Percentiles rank a stretch among this genome's conserved stretches.
Evolutionary conservation across 2,329 filamentous ascomycete species (phyloP).

Genomic region (Cladorrhinum sp.): DNA sequence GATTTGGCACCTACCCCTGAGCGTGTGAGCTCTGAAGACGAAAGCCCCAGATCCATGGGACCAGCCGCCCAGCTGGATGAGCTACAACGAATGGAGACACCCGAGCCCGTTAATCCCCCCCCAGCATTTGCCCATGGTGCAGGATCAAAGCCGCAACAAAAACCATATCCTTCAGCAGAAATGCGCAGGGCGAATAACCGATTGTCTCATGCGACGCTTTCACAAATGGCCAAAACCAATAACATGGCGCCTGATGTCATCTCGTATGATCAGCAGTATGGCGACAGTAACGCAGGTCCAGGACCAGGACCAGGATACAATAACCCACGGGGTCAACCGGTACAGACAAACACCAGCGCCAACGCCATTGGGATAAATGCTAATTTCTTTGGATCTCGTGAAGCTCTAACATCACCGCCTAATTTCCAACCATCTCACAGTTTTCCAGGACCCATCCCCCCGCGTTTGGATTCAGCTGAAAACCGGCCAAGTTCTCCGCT

Average conservation of each 20-base stretch:
- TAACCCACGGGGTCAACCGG: conserved; percentile 44
- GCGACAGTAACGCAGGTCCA: conserved; percentile 34
- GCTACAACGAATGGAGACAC: conserved; percentile 58
- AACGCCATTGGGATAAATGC: conserved; percentile 50
- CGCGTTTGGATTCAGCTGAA: conserved; percentile 39
- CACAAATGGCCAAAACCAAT: conserved; percentile 72
- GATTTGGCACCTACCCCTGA: conserved; percentile 50
- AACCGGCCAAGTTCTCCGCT: conserved; percentile 46
- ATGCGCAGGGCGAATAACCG: conserved; percentile 78
- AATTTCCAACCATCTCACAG: conserved; percentile 32
- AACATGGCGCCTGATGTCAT: conserved; percentile 43
- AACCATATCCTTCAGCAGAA: conserved; percentile 72
- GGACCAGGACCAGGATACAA: conserved; percentile 32
- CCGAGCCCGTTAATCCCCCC: conserved; percentile 73
- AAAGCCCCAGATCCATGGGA: conserved; percentile 39
- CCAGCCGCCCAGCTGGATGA: conserved; percentile 52
- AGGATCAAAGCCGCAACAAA: conserved; percentile 64
- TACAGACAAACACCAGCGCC: conserved; percentile 48
- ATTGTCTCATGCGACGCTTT: conserved; percentile 76
- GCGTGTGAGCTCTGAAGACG: conserved; percentile 57
- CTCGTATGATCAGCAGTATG: conserved; percentile 31
- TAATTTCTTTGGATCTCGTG: conserved; percentile 53
- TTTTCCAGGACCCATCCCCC: conserved; percentile 41
- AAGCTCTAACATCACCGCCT: conserved; percentile 47
- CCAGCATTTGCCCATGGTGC: conserved; percentile 77